These are phyloP conservation scores for Komagataella pseudopastoris DNA, from an alignment of 805 yeast genomes.

Conservation along the genomic window DNA sequence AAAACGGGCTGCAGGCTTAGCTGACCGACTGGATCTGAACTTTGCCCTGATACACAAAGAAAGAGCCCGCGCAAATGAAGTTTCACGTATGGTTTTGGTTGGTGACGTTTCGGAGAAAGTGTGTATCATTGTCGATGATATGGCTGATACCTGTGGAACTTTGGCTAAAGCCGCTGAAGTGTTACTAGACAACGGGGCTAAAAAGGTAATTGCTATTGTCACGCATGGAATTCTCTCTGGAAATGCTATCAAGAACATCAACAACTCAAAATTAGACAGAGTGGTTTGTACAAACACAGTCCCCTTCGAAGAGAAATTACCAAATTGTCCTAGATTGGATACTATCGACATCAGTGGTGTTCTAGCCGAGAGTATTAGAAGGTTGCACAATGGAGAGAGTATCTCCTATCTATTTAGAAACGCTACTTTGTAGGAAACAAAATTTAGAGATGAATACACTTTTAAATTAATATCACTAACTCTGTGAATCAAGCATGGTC, in stretches of 20 bases:
- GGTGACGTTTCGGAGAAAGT: constrained; percentile 71
- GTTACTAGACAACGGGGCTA: constrained; percentile 52
- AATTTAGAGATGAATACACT: neutral
- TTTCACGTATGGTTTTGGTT: constrained; percentile 71
- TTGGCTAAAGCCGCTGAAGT: constrained; percentile 74
- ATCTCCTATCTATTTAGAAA: constrained; percentile 66
- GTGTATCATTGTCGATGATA: constrained; percentile 73
- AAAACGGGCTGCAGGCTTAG: constrained; percentile 76
- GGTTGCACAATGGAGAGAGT: constrained; percentile 81
- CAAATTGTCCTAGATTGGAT: constrained; percentile 47
- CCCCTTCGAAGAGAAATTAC: constrained; percentile 55
- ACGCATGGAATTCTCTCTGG: constrained; percentile 75
- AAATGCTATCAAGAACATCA: constrained; percentile 58
- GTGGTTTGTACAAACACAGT: constrained; percentile 75
- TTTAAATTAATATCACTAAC: neutral
- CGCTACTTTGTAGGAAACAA: constrained; percentile 28
- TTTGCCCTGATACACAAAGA: constrained; percentile 81
- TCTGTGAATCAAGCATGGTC: constrained; percentile 27
- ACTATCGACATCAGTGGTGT: constrained; percentile 61
- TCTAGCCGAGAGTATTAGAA: constrained; percentile 70
- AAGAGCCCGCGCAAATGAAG: constrained; percentile 74
- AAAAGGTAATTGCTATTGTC: constrained; percentile 66
- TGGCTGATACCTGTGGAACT: constrained; percentile 88
- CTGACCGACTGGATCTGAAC: constrained; percentile 65
- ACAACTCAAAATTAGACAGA: constrained; percentile 50